A percentile compares a stretch with the other conserved stretches of the same genome.
Conservation (phyloP, 768 basidiomycete genomes). For the Suillus bovinus region DNA sequence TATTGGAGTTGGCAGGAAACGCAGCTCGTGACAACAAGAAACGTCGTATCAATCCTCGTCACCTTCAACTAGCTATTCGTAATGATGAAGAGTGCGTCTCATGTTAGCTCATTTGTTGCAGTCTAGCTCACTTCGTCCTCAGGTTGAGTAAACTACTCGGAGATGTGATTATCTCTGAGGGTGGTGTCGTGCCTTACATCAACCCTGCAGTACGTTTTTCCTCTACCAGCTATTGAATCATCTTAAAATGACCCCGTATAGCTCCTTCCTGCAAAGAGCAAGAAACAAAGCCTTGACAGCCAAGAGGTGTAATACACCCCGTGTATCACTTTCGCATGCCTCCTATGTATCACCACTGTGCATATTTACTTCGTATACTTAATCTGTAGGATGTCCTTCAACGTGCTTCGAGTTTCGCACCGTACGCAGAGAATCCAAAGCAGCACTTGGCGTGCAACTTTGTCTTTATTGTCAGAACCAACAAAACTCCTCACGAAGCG, state of each 20-base stretch:
- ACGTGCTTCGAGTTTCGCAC: background rate
- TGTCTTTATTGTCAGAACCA: background rate
- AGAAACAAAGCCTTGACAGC: conserved; percentile 34
- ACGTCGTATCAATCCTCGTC: conserved; percentile 94
- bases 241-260: conserved; percentile 9
- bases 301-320: conserved; percentile 27
- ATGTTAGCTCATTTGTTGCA: background rate
- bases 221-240: background rate
- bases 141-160: conserved; percentile 73
- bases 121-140: conserved; percentile 1
- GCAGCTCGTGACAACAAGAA: conserved; percentile 92
- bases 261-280: conserved; percentile 33
- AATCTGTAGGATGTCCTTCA: background rate
- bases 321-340: conserved; percentile 1
- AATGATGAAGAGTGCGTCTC: conserved; percentile 82
- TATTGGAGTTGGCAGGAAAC: conserved; percentile 90
- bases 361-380: conserved; percentile 8
- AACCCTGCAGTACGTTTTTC: conserved; percentile 47
- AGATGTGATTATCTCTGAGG: conserved; percentile 90
- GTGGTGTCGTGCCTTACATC: conserved; percentile 90
- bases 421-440: background rate
- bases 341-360: conserved; percentile 1
- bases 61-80: conserved; percentile 91
- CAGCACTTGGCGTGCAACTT: background rate
- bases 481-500: background rate